A percentile compares a stretch with the other conserved stretches of the same genome.
These are phyloP conservation scores for Adiantum capillusveneris DNA, from an alignment of 75 land plant species.

Conservation along the genomic window DNA sequence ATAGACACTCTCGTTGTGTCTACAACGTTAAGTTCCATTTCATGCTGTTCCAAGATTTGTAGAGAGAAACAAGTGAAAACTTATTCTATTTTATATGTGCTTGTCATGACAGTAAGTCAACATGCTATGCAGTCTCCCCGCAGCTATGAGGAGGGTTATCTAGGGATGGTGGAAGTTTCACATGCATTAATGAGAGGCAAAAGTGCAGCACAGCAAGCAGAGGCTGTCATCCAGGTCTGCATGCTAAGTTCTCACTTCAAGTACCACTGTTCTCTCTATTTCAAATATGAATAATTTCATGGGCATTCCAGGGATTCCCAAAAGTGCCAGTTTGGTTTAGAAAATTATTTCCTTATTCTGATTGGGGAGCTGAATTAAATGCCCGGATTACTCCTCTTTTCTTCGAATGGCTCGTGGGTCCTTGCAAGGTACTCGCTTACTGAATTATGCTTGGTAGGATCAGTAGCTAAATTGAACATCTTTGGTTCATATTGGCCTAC, in stretches of 20 bases:
- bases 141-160: conserved; percentile 28
- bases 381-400: conserved; percentile 69
- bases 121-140: conserved; percentile 18
- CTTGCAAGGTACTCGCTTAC: conserved; percentile 52
- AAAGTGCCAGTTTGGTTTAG: conserved; percentile 26
- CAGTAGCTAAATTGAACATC: too few relatives aligned
- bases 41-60: not conserved
- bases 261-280: too few relatives aligned
- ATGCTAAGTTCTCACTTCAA: too few relatives aligned
- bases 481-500: not conserved
- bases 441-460: not conserved
- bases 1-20: too few relatives aligned
- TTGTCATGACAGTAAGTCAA: conserved; percentile 6
- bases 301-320: conserved; percentile 20
- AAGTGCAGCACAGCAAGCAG: conserved; percentile 20
- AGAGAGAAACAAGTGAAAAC: too few relatives aligned
- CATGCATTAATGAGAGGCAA: conserved; percentile 20
- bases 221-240: conserved; percentile 23
- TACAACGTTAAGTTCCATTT: not conserved
- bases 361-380: conserved; percentile 40
- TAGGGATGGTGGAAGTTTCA: conserved; percentile 30
- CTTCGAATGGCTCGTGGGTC: conserved; percentile 84
- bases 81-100: too few relatives aligned
- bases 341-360: conserved; percentile 24
- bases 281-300: too few relatives aligned